These are phyloP conservation scores for Saccharum officinarum DNA, from an alignment of 176 grass and related monocot genomes.

Conservation along the genomic window DNA sequence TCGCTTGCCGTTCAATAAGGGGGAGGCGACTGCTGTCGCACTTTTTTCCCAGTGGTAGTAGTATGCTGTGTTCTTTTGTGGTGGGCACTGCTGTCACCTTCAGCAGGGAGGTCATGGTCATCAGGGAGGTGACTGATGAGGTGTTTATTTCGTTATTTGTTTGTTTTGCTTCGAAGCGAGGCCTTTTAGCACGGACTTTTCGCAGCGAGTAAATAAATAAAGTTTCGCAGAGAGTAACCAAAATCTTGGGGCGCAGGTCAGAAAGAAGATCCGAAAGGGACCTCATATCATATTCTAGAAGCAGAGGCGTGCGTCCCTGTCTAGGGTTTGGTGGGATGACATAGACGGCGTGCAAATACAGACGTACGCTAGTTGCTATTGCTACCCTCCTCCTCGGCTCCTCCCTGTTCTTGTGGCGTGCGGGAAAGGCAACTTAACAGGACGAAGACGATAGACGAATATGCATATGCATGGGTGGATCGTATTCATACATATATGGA, in stretches of 20 bases:
- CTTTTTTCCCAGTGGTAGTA: neutral
- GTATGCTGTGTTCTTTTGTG: neutral
- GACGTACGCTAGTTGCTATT: no score
- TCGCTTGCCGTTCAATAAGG: neutral
- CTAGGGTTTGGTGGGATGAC: slow-evolving; percentile 3
- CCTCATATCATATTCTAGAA: neutral
- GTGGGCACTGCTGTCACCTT: neutral
- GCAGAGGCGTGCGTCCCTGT: slow-evolving; percentile 24
- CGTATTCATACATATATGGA: no score
- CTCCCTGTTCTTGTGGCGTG: no score
- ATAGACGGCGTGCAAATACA: no score
- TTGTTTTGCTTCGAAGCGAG: slow-evolving; percentile 28
- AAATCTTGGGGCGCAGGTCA: neutral
- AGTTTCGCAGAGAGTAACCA: no score
- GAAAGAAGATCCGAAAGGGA: slow-evolving; percentile 32
- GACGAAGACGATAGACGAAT: no score
- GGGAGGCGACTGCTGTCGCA: neutral
- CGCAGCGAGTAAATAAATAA: neutral
- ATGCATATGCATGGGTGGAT: no score
- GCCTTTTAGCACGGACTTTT: neutral
- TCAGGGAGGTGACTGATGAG: neutral
- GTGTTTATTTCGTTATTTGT: neutral
- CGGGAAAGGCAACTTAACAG: no score
- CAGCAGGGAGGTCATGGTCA: neutral
- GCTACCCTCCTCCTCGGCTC: no score